Evolutionary conservation across 1,284 basidiomycete species (phyloP).

Genomic region (Veloboletus limbatus): DNA sequence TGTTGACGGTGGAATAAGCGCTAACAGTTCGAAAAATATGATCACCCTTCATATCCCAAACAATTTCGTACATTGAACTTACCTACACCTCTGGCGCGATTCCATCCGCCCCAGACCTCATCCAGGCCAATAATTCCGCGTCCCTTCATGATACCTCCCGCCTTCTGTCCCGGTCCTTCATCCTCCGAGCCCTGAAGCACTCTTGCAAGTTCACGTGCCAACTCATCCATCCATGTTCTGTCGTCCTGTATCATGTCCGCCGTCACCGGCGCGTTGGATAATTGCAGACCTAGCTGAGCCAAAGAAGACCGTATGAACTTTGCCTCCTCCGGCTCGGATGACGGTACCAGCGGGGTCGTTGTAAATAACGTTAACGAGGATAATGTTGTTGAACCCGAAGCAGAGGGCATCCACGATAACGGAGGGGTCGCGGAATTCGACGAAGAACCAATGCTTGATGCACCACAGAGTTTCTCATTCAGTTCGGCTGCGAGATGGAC

Average conservation of each 20-base stretch:
- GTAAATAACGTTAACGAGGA: conserved; percentile 23
- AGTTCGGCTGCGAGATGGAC: conserved; percentile 86
- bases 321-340: conserved; percentile 70
- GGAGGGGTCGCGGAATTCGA: conserved; percentile 1
- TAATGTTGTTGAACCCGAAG: conserved; percentile 18
- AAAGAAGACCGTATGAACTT: conserved; percentile 87
- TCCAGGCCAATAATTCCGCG: conserved; percentile 86
- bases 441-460: conserved; percentile 37
- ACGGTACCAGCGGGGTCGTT: conserved; percentile 31
- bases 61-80: conserved; percentile 31
- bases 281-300: conserved; percentile 81
- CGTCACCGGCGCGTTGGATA: conserved; percentile 78
- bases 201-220: conserved; percentile 80
- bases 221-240: conserved; percentile 72
- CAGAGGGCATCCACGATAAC: conserved; percentile 13
- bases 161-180: conserved; percentile 9
- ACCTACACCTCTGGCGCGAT: conserved; percentile 92
- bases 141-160: conserved; percentile 58
- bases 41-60: not conserved
- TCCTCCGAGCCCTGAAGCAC: conserved; percentile 58
- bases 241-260: conserved; percentile 89
- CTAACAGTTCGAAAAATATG: conserved; percentile 36
- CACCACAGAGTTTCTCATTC: conserved; percentile 79
- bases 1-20: conserved; percentile 85
- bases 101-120: conserved; percentile 98